Evolutionary conservation across 164 flowering plant species (phyloP), one percentile per base, ranked within the genome.

Genomic region (Nelumbo lutea): DNA sequence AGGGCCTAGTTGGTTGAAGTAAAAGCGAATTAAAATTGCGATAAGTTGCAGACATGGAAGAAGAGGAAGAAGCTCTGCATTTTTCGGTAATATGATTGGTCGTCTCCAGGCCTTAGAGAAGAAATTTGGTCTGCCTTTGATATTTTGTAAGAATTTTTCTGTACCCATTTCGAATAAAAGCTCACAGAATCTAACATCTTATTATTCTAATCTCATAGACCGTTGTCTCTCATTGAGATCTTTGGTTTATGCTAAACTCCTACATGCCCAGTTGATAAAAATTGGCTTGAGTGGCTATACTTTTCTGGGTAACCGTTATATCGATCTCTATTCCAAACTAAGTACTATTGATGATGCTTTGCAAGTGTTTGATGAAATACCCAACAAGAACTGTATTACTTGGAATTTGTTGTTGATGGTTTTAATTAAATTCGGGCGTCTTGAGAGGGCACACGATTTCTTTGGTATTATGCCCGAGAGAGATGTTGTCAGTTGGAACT

Each of bases 191-290:
- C 53, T 66, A 79, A 43, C 76, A 2, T 75, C 81, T 50, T 79
- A 61, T 61, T 82, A 72, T 71, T 75, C 81, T 15, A 57, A 62
- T 45, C 79, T 86, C 50, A 62, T 86, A 65, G 76, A 80, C 55
- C 82, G 65, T 7, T 85, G 82, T 70, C 60, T 76, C 41, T 68
- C 77, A 5, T n/a, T 66, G 0, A 77, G 76, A n/a, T 86, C 84
- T 42, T 15, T 80, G 11, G 27, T 53, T 64, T 72, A 70, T 45
- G 69, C 81, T 46, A 78, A 72, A 72, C 61, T 44, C 15, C 71
- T 83, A 11, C 90, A 89, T 76, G 85, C 86, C 78, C 85, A 79
- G 67, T 77, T 89, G 78, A 68, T 87, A 27, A 86, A 87, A 75
- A 40, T 79, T 2, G 88, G 89, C 1, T 71, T 86, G 9, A 75